A percentile compares a stretch with the other conserved stretches of the same genome.
phyloP scores from a whole-genome alignment of 73 alveolate genomes.

The Tetrahymena elliotti region DNA sequence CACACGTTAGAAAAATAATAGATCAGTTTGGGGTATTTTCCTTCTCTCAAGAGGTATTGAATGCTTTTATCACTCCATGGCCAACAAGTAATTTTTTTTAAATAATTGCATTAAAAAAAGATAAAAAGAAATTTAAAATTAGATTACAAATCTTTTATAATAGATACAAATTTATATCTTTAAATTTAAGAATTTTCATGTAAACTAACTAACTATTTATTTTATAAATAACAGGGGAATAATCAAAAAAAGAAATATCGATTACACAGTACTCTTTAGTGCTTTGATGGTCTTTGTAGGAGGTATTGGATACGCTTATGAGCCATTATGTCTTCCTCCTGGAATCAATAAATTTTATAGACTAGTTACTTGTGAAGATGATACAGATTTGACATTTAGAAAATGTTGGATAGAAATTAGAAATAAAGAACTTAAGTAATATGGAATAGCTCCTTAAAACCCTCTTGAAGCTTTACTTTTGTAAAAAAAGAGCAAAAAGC shows the following conservation, averaged over 20 bases:
- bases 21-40: slow-evolving; percentile 2
- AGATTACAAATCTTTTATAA: background rate
- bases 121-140: background rate
- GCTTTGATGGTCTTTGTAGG: background rate
- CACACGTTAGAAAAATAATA: background rate
- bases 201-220: background rate
- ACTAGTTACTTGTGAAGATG: background rate
- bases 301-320: background rate
- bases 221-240: background rate
- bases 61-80: background rate
- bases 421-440: background rate
- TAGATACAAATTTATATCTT: too few relatives aligned
- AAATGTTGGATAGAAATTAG: background rate
- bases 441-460: background rate
- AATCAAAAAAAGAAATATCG: background rate
- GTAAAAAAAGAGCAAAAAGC: background rate
- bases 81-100: background rate
- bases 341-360: background rate
- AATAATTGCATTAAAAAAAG: background rate
- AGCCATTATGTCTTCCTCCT: background rate
- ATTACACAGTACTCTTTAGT: background rate
- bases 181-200: too few relatives aligned
- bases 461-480: background rate
- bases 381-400: background rate
- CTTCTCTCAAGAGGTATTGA: background rate